Evolutionary conservation across 352 stramenopile genomes (phyloP), one percentile per base, ranked within the genome.

Genomic region (Thalassiosira exigua): DNA sequence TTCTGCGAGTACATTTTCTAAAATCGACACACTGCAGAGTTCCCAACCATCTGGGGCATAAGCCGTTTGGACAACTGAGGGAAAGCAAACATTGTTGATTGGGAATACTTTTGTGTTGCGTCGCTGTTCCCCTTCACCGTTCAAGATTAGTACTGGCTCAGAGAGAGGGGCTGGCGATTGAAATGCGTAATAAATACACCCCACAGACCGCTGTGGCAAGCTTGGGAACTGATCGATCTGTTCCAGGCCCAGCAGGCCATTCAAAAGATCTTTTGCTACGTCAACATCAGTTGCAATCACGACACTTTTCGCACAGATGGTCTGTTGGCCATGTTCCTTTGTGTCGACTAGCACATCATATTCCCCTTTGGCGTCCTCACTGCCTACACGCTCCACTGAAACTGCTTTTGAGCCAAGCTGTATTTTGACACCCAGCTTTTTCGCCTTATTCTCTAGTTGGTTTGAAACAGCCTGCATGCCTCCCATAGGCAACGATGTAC

Each of bases 101-200:
- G 87, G 86, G 52, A 68, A 77, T 24, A 70, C 39, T 51, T 57
- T 81, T 29, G 73, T 66, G 24, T 74, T 84, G 14, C 66, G 59
- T 17, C 70, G 26, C 39, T 78, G 42, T n/a, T 65, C 32, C 32
- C 60, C 76, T 67, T 85, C 72, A 22, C 90, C 88, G 54, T 93
- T 94, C 22, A 95, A 52, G 51, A 95, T 84, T 17, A 95, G 60
- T 65, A 95, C 90, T 22, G 91, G 89, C 44, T 95, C 91, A 44
- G 72, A 59, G 2, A 96, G 78, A 19, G 91, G 91, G 26, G 90
- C 67, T 22, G 74, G 71, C n/a, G 85, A 89, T 39, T 82, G 68
- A 39, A 96, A 87, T 19, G 68, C 72, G 69, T 94, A 96, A 70
- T 95, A 96, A 26, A 96, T 50, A 73, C 91, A 95, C 3, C 83